Base-by-base conservation (phyloP, 2,329 filamentous ascomycete genomes). In the Didymella exigua region DNA sequence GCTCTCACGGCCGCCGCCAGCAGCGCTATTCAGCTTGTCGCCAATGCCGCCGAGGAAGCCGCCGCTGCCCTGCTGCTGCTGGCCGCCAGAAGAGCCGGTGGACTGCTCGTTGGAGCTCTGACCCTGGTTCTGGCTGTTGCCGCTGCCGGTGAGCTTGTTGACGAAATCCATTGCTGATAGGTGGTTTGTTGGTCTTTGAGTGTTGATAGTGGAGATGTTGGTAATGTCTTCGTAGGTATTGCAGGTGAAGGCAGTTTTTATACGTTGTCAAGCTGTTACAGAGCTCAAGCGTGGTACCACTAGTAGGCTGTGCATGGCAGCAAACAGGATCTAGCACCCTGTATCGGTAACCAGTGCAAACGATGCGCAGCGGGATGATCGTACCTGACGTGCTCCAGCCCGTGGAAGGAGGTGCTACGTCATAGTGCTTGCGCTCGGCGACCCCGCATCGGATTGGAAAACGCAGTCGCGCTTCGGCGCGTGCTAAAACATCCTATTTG, bases 1-100 rank as follows among this genome's bases (percentile, higher is more conserved):
- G 71, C 87, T 86, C 75, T 89, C 79, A 29, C 76, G 76, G 31
- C 90, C 90, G 48, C 90, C 90, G 30, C 90, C 90, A 18, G 88
- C 88, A 62, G 86, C 81, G 54, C 76, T 72, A 79, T 93, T 90
- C 56, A 93, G 47, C 79, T 90, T 91, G 77, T 88, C 83, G 71
- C 85, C 82, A 61, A 92, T 73, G 56, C 86, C 85, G 56, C 83
- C 79, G 43, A 84, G 71, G 73, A 83, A 80, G 52, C 80, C 78
- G 26, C 80, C 79, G 26, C 53, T 33, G 41, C 43, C n/a, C 29
- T 53, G 49, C 40, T 52, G 46, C 36, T 49, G 48, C 31, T 52
- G 48, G 13, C 43, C 30, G 23, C 37, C 43, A 31, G 54, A 36
- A 40, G 54, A 56, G 13, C 49, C 44, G 13, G 43, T 44, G 14